Evolutionary conservation across 2,329 filamentous ascomycete genomes (phyloP), one percentile per base, ranked within the genome.

Genomic region (Elsinoe fawcettii): DNA sequence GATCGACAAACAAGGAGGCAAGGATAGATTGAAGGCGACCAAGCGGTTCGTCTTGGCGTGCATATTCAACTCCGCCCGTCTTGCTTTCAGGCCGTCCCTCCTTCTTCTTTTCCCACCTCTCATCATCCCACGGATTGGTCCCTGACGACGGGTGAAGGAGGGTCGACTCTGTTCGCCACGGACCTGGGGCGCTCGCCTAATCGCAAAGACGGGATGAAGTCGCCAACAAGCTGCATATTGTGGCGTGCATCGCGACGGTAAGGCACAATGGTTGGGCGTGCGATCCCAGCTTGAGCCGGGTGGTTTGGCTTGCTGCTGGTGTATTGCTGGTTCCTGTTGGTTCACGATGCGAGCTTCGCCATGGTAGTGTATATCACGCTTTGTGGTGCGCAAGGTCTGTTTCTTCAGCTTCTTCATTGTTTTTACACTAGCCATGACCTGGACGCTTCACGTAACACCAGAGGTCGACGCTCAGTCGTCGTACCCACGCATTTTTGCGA

Each of bases 401-500:
- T 9, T 30, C 9, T 30, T 9, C 27, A 30, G 9, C 5, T 30
- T 30, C 27, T 30, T 30, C 27, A 9, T 30, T 5, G 5, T 9
- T 30, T 5, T 30, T 30, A 9, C 5, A 5, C 9, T 30, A 7
- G 23, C 46, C n/a, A 53, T 53, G 49, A 30, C 22, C 11, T 53
- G 49, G 49, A 27, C 30, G 11, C n/a, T 32, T 8, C n/a, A 53
- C 37, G 49, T 25, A 23, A 22, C 49, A 20, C 16, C 49, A 7
- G 49, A 37, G 30, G 22, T 53, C n/a, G 49, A 53, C 22, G 49
- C n/a, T 20, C 16, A 20, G n/a, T 53, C 49, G 30, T 32, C 27
- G 14, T 53, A 27, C 14, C 49, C 14, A 3, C 14, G 14, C 27
- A 37, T 53, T 23, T 18, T 53, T 16, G 49, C 30, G n/a, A 27